A percentile compares a stretch with the other conserved stretches of the same genome.
These are phyloP conservation scores for Fusarium sacchari DNA, from an alignment of 2,329 filamentous ascomycete species.

Conservation along the genomic window DNA sequence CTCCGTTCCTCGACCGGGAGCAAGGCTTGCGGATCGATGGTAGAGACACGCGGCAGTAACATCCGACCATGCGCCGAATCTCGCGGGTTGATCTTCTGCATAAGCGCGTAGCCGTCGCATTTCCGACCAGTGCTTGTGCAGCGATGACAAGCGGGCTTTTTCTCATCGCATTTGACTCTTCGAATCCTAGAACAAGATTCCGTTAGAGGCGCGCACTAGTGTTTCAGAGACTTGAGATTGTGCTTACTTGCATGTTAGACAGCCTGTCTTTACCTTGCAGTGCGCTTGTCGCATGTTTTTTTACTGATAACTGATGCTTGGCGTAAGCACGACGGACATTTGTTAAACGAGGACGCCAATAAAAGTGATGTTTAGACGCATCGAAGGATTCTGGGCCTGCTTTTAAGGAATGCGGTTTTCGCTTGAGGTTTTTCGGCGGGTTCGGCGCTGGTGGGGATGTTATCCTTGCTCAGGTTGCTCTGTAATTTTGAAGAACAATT, in stretches of 20 bases:
- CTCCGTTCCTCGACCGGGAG: neutral
- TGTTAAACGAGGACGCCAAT: neutral
- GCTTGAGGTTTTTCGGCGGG: neutral
- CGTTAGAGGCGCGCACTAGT: neutral
- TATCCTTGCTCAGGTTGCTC: neutral
- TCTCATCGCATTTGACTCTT: constrained; percentile 5
- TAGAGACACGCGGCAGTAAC: neutral
- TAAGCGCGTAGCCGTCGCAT: neutral
- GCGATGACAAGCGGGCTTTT: neutral
- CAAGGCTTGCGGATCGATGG: neutral
- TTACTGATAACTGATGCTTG: neutral
- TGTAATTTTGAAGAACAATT: neutral
- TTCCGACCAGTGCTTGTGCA: constrained; percentile 6
- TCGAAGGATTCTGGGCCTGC: neutral
- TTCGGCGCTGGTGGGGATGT: neutral
- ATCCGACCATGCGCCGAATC: neutral
- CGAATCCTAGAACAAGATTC: neutral
- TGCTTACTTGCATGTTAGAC: neutral
- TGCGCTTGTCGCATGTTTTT: neutral
- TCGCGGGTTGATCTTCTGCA: neutral
- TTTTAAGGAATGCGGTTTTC: neutral
- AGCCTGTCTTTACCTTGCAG: neutral
- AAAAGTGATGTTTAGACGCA: neutral
- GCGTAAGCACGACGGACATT: neutral
- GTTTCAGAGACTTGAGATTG: neutral